Conservation (phyloP, 768 basidiomycete genomes). For the Tulasnella sp. region DNA sequence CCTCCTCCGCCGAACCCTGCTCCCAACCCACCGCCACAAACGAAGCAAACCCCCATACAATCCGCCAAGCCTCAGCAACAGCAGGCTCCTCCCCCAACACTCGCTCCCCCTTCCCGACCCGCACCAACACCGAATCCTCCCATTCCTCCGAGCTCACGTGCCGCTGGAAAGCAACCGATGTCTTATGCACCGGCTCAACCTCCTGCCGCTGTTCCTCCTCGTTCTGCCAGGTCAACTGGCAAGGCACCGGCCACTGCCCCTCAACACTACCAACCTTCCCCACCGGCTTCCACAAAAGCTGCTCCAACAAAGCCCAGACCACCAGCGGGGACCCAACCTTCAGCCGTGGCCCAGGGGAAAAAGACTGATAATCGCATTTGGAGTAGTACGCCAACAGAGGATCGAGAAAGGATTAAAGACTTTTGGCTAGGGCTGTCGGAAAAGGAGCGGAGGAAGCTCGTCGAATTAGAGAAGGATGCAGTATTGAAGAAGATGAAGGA, state of each 20-base stretch:
- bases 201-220: conserved; percentile 31
- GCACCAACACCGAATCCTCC: conserved; percentile 24
- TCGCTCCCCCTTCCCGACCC: conserved; percentile 37
- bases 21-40: conserved; percentile 27
- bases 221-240: conserved; percentile 38
- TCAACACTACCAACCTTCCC: conserved; percentile 50
- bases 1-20: conserved; percentile 26
- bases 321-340: conserved; percentile 31
- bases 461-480: conserved; percentile 97
- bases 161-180: conserved; percentile 92
- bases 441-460: conserved; percentile 81
- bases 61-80: conserved; percentile 27
- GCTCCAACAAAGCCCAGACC: conserved; percentile 35
- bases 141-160: conserved; percentile 67
- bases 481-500: conserved; percentile 99
- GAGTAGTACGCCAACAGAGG: conserved; percentile 86
- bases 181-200: conserved; percentile 43
- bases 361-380: conserved; percentile 76
- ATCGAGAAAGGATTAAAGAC: conserved; percentile 93
- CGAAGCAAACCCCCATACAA: conserved; percentile 37
- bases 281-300: conserved; percentile 38
- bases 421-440: conserved; percentile 95
- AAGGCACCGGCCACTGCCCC: conserved; percentile 50
- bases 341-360: conserved; percentile 26
- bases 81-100: conserved; percentile 36